Evolutionary conservation across 2,329 filamentous ascomycete genomes (phyloP).

Genomic region (Hypomyces rosellus): DNA sequence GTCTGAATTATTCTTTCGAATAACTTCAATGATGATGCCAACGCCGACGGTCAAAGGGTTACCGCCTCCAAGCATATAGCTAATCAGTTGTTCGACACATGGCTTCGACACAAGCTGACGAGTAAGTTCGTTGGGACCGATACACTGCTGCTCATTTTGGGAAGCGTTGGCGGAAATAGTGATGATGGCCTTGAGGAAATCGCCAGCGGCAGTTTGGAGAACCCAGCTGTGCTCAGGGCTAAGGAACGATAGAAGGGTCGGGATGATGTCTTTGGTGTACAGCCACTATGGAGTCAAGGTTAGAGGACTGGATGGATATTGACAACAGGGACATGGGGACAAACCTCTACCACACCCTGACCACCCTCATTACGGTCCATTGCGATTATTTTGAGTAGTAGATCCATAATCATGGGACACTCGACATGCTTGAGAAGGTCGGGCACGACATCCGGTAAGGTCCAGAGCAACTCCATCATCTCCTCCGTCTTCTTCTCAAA

Average conservation of each 20-base stretch:
- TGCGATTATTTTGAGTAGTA: constrained; percentile 93
- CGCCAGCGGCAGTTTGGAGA: constrained; percentile 91
- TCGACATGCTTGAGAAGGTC: constrained; percentile 91
- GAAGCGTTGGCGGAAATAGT: constrained; percentile 98
- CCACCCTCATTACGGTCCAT: constrained; percentile 88
- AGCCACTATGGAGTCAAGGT: constrained; percentile 61
- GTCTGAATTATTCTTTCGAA: constrained; percentile 98
- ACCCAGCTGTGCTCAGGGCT: constrained; percentile 79
- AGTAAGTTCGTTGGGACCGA: constrained; percentile 94
- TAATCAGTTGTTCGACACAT: constrained; percentile 79
- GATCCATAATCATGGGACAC: constrained; percentile 96
- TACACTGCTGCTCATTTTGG: constrained; percentile 97
- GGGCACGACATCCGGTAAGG: constrained; percentile 71
- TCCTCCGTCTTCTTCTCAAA: constrained; percentile 98
- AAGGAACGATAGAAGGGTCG: constrained; percentile 78
- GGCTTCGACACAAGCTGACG: constrained; percentile 83
- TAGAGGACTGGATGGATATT: constrained; percentile 11
- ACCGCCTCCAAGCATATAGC: constrained; percentile 86
- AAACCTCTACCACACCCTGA: constrained; percentile 86
- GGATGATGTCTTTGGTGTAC: constrained; percentile 81
- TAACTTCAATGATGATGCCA: constrained; percentile 96
- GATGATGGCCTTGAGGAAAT: constrained; percentile 98
- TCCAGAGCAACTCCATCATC: constrained; percentile 87
- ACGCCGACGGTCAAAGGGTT: constrained; percentile 95
- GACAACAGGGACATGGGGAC: constrained; percentile 22